Percentiles rank a stretch among this genome's conserved stretches.
Evolutionary conservation across 2,329 filamentous ascomycete species (phyloP).

Genomic region (Colletotrichum higginsianum): DNA sequence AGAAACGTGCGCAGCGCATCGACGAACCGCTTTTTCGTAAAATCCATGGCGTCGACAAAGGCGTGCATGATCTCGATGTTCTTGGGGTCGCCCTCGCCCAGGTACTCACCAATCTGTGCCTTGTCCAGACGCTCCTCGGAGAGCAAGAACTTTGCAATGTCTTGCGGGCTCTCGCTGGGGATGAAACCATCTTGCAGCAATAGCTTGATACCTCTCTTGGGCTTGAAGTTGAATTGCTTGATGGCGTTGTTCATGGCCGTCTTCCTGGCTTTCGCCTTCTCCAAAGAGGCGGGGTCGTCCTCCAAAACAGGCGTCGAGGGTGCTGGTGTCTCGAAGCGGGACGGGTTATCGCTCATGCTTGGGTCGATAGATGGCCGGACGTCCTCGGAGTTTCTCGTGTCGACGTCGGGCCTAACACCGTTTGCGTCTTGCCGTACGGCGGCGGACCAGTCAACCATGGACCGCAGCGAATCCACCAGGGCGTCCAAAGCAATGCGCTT

Average conservation of each 20-base stretch:
- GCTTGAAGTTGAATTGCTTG: slow-evolving; percentile 96
- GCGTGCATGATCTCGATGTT: slow-evolving; percentile 93
- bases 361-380: slow-evolving; percentile 79
- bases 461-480: slow-evolving; percentile 88
- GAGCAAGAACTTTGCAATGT: slow-evolving; percentile 88
- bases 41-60: slow-evolving; percentile 97
- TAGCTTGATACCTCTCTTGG: slow-evolving; percentile 91
- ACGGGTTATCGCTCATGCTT: slow-evolving; percentile 70
- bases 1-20: slow-evolving; percentile 92
- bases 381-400: slow-evolving; percentile 57
- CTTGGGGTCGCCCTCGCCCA: slow-evolving; percentile 92
- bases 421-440: slow-evolving; percentile 74
- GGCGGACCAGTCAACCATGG: slow-evolving; percentile 91
- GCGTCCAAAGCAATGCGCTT: slow-evolving; percentile 92
- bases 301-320: slow-evolving; percentile 81
- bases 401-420: slow-evolving; percentile 48
- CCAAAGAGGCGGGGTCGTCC: slow-evolving; percentile 94
- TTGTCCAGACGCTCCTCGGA: slow-evolving; percentile 91
- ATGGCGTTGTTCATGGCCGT: slow-evolving; percentile 92
- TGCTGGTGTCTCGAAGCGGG: slow-evolving; percentile 72
- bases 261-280: slow-evolving; percentile 94
- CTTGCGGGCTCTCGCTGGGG: slow-evolving; percentile 79
- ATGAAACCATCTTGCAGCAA: slow-evolving; percentile 92
- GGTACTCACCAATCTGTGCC: slow-evolving; percentile 90
- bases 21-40: slow-evolving; percentile 90